Percentiles rank a stretch among this genome's conserved stretches.
Conservation (phyloP, 306 rosid genomes). For the Cicer arietinum region DNA sequence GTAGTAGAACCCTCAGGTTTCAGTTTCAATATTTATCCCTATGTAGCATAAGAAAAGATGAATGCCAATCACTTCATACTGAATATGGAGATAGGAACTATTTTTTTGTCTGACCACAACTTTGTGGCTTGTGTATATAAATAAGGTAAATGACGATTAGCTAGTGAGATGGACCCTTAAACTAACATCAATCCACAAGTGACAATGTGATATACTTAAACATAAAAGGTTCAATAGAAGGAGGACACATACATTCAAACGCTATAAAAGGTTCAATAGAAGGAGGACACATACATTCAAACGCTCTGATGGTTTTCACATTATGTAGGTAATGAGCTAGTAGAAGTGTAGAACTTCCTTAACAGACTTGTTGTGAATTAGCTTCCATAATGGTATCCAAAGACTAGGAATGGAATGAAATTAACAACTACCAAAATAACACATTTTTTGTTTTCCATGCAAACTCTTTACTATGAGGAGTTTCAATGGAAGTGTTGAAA, state of each 20-base stretch:
- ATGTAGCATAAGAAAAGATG: slow-evolving; percentile 21
- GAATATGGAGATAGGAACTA: slow-evolving; percentile 12
- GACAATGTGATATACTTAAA: slow-evolving; percentile 41
- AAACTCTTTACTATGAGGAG: slow-evolving; percentile 32
- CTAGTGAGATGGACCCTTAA: slow-evolving; percentile 41
- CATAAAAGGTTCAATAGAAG: slow-evolving; percentile 34
- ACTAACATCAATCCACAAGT: slow-evolving; percentile 39
- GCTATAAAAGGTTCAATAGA: slow-evolving; percentile 33
- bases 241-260: slow-evolving; percentile 33
- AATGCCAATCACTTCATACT: slow-evolving; percentile 37
- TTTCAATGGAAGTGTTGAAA: slow-evolving; percentile 16
- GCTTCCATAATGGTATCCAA: slow-evolving; percentile 39
- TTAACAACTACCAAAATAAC: slow-evolving; percentile 30
- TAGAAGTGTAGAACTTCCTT: slow-evolving; percentile 22
- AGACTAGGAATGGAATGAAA: slow-evolving; percentile 28
- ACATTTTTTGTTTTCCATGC: background rate
- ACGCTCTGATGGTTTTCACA: slow-evolving; percentile 37
- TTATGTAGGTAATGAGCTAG: slow-evolving; percentile 29
- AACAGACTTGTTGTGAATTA: slow-evolving; percentile 18
- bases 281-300: slow-evolving; percentile 34
- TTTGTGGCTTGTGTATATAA: background rate
- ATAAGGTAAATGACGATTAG: slow-evolving; percentile 10
- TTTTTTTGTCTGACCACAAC: background rate
- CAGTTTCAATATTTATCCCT: slow-evolving; percentile 30
- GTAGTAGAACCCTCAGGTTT: slow-evolving; percentile 16